Base-by-base conservation (phyloP, 1,284 basidiomycete genomes). In the Tetrapyrgos nigripes region DNA sequence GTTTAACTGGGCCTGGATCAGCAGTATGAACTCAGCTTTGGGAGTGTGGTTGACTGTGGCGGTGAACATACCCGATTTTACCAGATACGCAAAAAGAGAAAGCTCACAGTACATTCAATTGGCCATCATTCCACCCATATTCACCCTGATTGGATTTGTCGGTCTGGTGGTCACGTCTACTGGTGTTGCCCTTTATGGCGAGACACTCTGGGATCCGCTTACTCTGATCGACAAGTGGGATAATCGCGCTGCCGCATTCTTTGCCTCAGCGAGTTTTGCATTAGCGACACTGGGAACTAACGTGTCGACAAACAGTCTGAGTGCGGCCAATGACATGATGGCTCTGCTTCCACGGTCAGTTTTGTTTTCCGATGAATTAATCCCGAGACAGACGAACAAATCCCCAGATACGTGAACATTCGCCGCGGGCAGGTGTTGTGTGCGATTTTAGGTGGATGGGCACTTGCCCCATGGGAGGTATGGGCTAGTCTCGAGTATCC, bases 171-270 rank as follows among this genome's bases (percentile, higher is more conserved):
- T 91, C 50, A 88, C 88, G 1, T 85, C 84, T 19, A 84, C 86
- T 8, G 85, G 85, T 9, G 77, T 83, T 57, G 73, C 79, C 0
- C 78, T 89, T 4, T 91, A 91, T 65, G 88, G 85, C 53, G 73
- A 75, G 66, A 69, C 77, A 57, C 72, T 81, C 28, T 83, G 82
- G 82, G 79, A 83, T 62, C 81, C 81, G 0, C 68, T 77, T 11
- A 73, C 70, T 48, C 77, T 88, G 52, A 85, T 91, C 64, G 83
- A 89, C 70, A 78, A 78, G 17, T 48, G 35, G 87, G 85, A 89
- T 64, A 91, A 90, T 68, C 84, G 92, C 37, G 85, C 89, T 0
- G 91, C 89, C 1, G 86, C 88, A 35, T 94, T 94, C 79, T 91
- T 94, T 68, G 86, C 85, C 0, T 78, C 87, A 0, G 84, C 90